Base-by-base conservation (phyloP, 2,329 filamentous ascomycete species). In the Fusarium secorum region DNA sequence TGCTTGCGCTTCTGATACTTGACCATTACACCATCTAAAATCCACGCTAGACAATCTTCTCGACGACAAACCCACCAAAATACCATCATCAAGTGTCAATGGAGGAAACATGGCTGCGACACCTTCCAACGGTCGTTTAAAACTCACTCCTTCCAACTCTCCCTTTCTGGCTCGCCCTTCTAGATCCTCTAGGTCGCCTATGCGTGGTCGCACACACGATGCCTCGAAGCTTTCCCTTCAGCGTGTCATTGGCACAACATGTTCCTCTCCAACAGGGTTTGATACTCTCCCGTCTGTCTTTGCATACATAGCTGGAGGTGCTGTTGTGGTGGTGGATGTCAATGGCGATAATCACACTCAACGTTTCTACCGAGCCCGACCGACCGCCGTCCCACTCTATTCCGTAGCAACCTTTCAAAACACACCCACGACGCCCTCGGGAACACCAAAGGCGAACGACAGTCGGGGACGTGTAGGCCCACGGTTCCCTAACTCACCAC, bases 181-280 rank as follows among this genome's bases (percentile, higher is more conserved):
- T 59, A 87, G 90, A 52, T 86, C 88, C 41, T 83, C 88, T 22
- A 88, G 91, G 77, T 91, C 92, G 53, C 89, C 91, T 33, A 78
- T 85, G 66, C 87, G 88, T 52, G 81, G 83, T 48, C 85, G 85
- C 48, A 73, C 79, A 17, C 82, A 84, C 65, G 87, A 90, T 64
- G 85, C 87, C 30, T 85, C 88, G 26, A 87, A 87, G 42, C 85
- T 98, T 46, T 91, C 91, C 41, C 85, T 98, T 68, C 91, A 91
- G 79, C 90, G 93, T 70, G 94, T 98, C 62, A 92, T 98, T 76
- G 96, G 96, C 49, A 97, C 95, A 28, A 98, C 95, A 11, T 95
- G 94, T 70, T 89, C 86, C 73, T 93, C 92, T 8, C 91, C 94
- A 42, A 95, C 92, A 78, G 94, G 93, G 69, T 97, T 99, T 80